Conservation (phyloP, 768 basidiomycete genomes). For the Mycena capillaripes region DNA sequence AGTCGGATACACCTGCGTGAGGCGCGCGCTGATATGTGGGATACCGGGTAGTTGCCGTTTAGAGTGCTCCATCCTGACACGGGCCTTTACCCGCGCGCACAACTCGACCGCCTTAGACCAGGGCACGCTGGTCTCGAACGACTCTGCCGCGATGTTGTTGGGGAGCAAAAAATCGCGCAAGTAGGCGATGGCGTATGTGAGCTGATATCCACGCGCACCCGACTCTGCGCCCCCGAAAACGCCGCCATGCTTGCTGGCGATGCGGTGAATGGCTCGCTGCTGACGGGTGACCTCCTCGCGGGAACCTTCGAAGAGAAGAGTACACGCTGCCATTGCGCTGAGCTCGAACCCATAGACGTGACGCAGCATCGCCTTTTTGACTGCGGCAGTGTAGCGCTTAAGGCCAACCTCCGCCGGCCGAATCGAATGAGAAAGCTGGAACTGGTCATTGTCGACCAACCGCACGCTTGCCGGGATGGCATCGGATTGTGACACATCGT, state of each 20-base stretch:
- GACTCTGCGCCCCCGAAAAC: not conserved
- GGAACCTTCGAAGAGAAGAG: not conserved
- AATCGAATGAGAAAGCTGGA: not conserved
- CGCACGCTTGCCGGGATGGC: not conserved
- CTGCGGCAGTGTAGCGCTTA: not conserved
- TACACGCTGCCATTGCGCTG: not conserved
- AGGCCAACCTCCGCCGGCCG: not conserved
- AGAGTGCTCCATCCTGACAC: not conserved
- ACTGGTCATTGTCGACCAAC: not conserved
- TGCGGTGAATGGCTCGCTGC: not conserved
- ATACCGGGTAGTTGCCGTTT: not conserved
- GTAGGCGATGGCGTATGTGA: not conserved
- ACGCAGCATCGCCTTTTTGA: not conserved
- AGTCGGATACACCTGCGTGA: not conserved
- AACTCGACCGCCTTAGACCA: not conserved
- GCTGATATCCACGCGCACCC: not conserved
- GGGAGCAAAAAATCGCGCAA: not conserved
- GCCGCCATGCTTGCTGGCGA: not conserved
- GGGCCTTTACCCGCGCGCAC: not conserved
- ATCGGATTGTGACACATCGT: not conserved
- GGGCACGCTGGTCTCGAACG: not conserved
- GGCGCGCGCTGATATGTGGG: not conserved
- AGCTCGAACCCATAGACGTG: not conserved
- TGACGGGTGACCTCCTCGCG: not conserved
- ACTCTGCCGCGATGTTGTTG: not conserved